Base-by-base conservation (phyloP, 352 stramenopile species). In the Pythium volutum region DNA sequence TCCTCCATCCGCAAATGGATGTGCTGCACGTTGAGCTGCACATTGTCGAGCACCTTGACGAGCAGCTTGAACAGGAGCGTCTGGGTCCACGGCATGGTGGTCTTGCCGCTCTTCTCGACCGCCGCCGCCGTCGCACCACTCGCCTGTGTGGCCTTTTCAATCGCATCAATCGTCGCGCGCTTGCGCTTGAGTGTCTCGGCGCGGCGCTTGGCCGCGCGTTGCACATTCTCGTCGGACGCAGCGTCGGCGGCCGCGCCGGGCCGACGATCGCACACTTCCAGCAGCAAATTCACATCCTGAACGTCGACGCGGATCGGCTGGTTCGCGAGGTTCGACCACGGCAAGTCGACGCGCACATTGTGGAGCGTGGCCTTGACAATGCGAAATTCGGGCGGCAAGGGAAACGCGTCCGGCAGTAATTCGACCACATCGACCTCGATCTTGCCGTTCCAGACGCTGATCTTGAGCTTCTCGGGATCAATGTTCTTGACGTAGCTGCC, bases 401-500 rank as follows among this genome's bases (percentile, higher is more conserved):
- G 71, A 51, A 92, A 86, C 9, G 73, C 82, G 34, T 89, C 81
- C 3, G 83, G 82, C 64, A 87, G 78, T 27, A 91, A 69, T 76
- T 94, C 84, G 33, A 94, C 77, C 11, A 83, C 73, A 43, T 91
- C 82, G 42, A 94, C 73, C 72, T 92, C 80, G 62, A 94, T 87
- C 75, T 91, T 83, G 45, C 84, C 84, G 56, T 87, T 91, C 84
- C 84, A 94, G 12, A 94, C 77, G 67, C 79, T 89, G 73, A 94
- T 91, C 71, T 89, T 81, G 39, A 94, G 71, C 49, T 82, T 75
- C 53, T 88, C 79, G n/a, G 84, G 81, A 64, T 94, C 84, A 60
- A 92, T 89, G 73, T 94, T 89, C 73, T 92, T 91, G 16, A 94
- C 81, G 62, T 94, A 94, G 60, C 70, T 85, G 38, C 84, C 84